Evolutionary conservation across 1,284 basidiomycete species (phyloP).

Genomic region (Ganoderma resinaceum): DNA sequence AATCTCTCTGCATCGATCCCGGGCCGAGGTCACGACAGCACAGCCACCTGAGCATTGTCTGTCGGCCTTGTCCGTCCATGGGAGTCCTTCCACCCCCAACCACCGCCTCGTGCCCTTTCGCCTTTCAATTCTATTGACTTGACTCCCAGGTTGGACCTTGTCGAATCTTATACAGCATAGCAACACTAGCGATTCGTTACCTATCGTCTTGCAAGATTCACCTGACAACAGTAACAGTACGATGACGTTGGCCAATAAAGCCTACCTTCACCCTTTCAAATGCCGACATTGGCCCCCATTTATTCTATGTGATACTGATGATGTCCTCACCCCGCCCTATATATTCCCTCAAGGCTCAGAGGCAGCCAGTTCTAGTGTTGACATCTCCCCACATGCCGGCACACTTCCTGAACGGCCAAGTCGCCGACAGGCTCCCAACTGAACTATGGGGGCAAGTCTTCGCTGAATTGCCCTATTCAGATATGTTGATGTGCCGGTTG

Average conservation of each 20-base stretch:
- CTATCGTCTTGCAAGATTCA: background rate
- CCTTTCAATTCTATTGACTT: background rate
- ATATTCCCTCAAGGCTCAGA: background rate
- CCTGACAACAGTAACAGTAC: background rate
- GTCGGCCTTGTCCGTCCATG: background rate
- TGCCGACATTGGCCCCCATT: background rate
- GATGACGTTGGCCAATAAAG: background rate
- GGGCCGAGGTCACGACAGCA: background rate
- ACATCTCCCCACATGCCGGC: background rate
- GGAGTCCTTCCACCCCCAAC: too few species aligned
- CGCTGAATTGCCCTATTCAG: background rate
- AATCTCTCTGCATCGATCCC: background rate
- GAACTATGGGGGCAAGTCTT: slow-evolving; percentile 7
- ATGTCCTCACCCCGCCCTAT: background rate
- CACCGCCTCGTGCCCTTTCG: background rate
- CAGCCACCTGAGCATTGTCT: background rate
- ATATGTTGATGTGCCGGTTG: background rate
- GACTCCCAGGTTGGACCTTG: background rate
- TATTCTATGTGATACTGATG: background rate
- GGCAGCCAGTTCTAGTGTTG: background rate
- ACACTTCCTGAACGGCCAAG: background rate
- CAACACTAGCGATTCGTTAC: background rate
- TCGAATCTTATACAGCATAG: background rate
- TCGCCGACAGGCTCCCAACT: background rate
- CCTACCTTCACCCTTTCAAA: background rate